Evolutionary conservation across 371 early-diverging fungal genomes (phyloP).

Genomic region (Rhizopus arrhizus): DNA sequence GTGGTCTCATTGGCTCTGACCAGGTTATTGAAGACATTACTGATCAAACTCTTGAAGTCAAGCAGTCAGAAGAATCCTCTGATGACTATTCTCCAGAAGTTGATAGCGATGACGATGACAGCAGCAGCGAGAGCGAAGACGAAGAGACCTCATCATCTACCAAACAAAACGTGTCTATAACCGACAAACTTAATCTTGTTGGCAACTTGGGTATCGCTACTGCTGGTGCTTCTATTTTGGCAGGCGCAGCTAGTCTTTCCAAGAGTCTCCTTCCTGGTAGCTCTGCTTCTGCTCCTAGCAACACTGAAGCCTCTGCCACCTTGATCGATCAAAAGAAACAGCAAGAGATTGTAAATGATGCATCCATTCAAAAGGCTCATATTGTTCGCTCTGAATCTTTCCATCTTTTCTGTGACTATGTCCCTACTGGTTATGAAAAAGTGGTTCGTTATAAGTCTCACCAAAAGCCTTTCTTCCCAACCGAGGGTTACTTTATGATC

Average conservation of each 20-base stretch:
- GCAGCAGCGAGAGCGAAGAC: conserved; percentile 8
- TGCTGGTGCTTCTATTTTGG: conserved; percentile 24
- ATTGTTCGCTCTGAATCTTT: conserved; percentile 21
- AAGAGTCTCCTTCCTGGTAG: not conserved
- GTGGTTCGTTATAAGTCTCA: conserved; percentile 41
- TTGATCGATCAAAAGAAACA: not conserved
- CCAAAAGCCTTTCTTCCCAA: conserved; percentile 29
- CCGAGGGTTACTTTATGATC: conserved; percentile 46
- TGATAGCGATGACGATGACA: conserved; percentile 25
- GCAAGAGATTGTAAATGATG: not conserved
- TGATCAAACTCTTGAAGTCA: conserved; percentile 31
- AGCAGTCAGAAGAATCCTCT: conserved; percentile 33
- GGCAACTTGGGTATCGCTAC: conserved; percentile 24
- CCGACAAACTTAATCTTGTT: conserved; percentile 6
- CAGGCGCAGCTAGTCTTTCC: conserved; percentile 2
- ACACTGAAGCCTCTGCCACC: no score
- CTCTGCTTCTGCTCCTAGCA: no score
- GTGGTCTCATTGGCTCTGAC: conserved; percentile 5
- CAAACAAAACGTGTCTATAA: not conserved
- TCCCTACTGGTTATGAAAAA: conserved; percentile 45
- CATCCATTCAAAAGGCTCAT: no score
- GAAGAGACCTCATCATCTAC: not conserved
- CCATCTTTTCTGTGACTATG: conserved; percentile 26
- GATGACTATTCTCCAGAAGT: conserved; percentile 29
- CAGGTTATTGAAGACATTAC: conserved; percentile 30